Evolutionary conservation across 2,329 filamentous ascomycete genomes (phyloP), one percentile per base, ranked within the genome.

Genomic region (Arthrobotrys pseudoclavata): DNA sequence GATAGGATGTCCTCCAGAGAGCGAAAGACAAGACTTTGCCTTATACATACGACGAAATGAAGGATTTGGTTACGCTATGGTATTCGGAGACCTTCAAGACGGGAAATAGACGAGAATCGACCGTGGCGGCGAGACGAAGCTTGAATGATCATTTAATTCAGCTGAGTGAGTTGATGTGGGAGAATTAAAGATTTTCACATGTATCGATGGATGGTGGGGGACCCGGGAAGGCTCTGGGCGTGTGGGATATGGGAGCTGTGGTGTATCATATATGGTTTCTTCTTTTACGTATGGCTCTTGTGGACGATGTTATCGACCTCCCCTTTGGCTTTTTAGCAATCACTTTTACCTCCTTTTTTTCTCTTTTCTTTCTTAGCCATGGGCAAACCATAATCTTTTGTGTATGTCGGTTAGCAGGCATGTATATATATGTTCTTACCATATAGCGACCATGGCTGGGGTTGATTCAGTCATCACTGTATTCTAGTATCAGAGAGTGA

Each of bases 161-260:
- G 80, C 84, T 94, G 81, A 91, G 89, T 81, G 91, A 94, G 85
- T 87, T 90, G 81, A 89, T 92, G 88, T 92, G 89, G 89, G 88
- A 90, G 84, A 86, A 84, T 74, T 87, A 47, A 52, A 10, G 22
- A 22, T 20, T 20, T 12, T 12, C 26, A 4, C 22, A 12, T 26
- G 18, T 3, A 26, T 42, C 4, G 10, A 12, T 20, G 26, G 13
- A 4, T 31, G 3, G 15, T 6, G 18, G 20, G 55, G 12, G 12
- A n/a, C n/a, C n/a, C n/a, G n/a, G 13, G 34, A 5, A 40, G 37
- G 12, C 5, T 40, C 4, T 24, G 55, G 20, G 5, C 7, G 55
- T 26, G 55, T 60, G 31, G 26, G 31, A 60, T 60, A n/a, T 60
- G 53, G 18, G 31, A 18, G 22, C 24, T 7, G 31, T 60, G 53